phyloP scores from a whole-genome alignment of 306 rosid genomes.

The Carpinus fangiana region DNA sequence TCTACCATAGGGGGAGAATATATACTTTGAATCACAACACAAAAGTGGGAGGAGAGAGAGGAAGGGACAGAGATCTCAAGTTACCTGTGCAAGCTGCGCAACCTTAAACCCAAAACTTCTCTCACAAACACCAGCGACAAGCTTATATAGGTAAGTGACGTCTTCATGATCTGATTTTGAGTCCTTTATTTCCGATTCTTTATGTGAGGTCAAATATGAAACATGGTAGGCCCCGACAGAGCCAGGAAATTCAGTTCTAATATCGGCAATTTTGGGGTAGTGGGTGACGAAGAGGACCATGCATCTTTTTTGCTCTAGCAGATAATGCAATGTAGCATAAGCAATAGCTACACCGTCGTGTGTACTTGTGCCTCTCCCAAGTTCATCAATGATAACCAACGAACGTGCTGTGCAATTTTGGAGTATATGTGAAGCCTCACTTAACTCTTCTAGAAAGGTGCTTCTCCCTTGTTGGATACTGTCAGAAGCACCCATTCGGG shows the following conservation, averaged over 20 bases:
- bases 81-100: constrained; percentile 96
- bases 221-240: constrained; percentile 80
- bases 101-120: constrained; percentile 93
- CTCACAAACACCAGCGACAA: constrained; percentile 73
- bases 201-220: constrained; percentile 72
- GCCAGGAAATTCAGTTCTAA: constrained; percentile 67
- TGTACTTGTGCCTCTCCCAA: constrained; percentile 97
- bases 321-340: constrained; percentile 78
- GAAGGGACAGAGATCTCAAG: constrained; percentile 2
- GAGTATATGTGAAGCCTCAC: constrained; percentile 80
- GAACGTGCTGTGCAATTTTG: constrained; percentile 67
- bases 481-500: constrained; percentile 98
- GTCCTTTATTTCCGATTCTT: constrained; percentile 18
- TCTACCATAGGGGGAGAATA: background rate
- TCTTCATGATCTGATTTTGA: constrained; percentile 50
- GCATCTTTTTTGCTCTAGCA: constrained; percentile 65
- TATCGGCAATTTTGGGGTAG: constrained; percentile 74
- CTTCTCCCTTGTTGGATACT: constrained; percentile 93
- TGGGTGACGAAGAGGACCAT: constrained; percentile 92
- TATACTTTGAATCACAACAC: background rate
- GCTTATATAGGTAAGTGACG: constrained; percentile 84
- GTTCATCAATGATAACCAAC: constrained; percentile 87
- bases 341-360: constrained; percentile 96
- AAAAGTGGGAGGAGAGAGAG: constrained; percentile 1
- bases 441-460: constrained; percentile 90